Base-by-base conservation (phyloP, 768 basidiomycete genomes). In the Exidia glandulosa region DNA sequence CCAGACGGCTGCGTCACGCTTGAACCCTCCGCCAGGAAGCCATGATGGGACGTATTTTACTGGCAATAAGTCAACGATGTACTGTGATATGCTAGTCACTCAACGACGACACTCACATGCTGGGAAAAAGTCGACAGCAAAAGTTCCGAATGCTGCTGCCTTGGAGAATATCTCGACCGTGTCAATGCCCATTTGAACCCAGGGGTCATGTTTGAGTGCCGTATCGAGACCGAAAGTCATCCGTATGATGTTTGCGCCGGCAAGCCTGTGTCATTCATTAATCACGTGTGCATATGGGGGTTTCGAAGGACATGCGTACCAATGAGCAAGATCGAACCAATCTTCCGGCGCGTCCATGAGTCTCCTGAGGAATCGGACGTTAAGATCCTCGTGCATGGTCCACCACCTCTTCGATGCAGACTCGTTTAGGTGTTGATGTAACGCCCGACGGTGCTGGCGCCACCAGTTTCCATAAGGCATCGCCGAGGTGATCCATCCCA, bases 21-120 rank as follows among this genome's bases (percentile, higher is more conserved):
- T n/a, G n/a, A n/a, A n/a, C n/a, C n/a, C 19, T 76, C 61, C 61
- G 13, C 65, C 65, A 25, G 65, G 65, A 29, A 64, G 47, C 63
- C 63, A 64, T 9, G 61, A 58, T 7, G 63, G 65, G 31, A 66
- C 52, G 45, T 64, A 47, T 23, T 60, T 56, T n/a, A 62, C 59
- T 57, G n/a, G n/a, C n/a, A n/a, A n/a, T n/a, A n/a, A n/a, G n/a
- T n/a, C n/a, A n/a, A n/a, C n/a, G n/a, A n/a, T n/a, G n/a, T n/a
- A n/a, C n/a, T n/a, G n/a, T n/a, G n/a, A n/a, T n/a, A n/a, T n/a
- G n/a, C n/a, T n/a, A n/a, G n/a, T n/a, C n/a, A n/a, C n/a, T n/a
- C n/a, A n/a, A n/a, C n/a, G n/a, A n/a, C n/a, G n/a, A n/a, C n/a
- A n/a, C n/a, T n/a, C n/a, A n/a, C n/a, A n/a, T n/a, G n/a, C n/a